phyloP scores from a whole-genome alignment of 352 stramenopile genomes.

The Globisporangium lucens region DNA sequence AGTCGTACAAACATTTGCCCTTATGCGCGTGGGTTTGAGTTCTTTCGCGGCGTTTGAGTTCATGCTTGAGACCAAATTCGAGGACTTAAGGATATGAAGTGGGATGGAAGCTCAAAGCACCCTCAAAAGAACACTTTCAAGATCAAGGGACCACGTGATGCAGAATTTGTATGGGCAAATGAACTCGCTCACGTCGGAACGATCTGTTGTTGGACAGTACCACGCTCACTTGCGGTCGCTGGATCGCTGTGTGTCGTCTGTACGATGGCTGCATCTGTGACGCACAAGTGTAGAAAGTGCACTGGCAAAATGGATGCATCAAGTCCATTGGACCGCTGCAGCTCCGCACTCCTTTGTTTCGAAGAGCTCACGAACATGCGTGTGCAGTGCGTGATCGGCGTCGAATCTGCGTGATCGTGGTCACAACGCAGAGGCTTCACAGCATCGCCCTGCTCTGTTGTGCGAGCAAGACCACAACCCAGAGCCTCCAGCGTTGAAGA shows the following conservation, averaged over 20 bases:
- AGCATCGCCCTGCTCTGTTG: not conserved
- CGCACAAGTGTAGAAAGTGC: not conserved
- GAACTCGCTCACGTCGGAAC: not conserved
- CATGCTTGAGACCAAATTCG: too few species aligned
- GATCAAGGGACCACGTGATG: not conserved
- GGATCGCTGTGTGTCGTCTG: not conserved
- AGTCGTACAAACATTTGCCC: too few species aligned
- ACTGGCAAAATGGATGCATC: not conserved
- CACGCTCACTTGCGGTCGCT: not conserved
- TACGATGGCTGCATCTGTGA: not conserved
- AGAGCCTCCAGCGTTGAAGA: not conserved
- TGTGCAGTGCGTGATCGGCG: not conserved
- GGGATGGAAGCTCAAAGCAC: too few species aligned
- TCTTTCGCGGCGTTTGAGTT: too few species aligned
- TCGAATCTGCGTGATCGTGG: not conserved
- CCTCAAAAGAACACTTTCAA: not conserved
- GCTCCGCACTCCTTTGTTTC: not conserved
- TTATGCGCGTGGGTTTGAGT: too few species aligned
- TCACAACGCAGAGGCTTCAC: not conserved
- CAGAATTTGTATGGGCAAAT: not conserved
- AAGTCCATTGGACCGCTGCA: not conserved
- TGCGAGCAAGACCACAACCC: not conserved
- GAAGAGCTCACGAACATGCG: not conserved
- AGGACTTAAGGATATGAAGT: too few species aligned
- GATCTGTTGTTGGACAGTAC: not conserved